Conservation (phyloP, 768 basidiomycete genomes). For the Ramaria sp. region DNA sequence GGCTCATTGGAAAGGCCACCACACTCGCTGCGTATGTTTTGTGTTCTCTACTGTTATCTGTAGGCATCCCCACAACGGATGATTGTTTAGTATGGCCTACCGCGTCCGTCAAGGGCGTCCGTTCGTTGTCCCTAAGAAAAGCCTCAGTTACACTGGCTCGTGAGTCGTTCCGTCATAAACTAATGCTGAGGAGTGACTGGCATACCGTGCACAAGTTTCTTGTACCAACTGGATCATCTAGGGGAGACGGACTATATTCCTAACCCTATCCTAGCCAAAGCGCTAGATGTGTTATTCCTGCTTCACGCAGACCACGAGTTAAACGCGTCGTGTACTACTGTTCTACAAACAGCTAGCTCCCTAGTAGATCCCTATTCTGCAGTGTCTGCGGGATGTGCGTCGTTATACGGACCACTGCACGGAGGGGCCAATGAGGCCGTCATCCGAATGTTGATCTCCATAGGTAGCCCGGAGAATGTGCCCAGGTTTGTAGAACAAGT, state of each 20-base stretch:
- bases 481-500: slow-evolving; percentile 80
- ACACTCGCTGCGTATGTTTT: slow-evolving; percentile 56
- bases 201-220: slow-evolving; percentile 38
- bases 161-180: slow-evolving; percentile 23
- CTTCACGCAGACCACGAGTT: slow-evolving; percentile 88
- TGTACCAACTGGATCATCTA: slow-evolving; percentile 86
- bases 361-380: slow-evolving; percentile 87
- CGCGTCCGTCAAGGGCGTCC: slow-evolving; percentile 84
- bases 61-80: background rate
- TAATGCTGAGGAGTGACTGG: background rate
- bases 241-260: slow-evolving; percentile 64
- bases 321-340: slow-evolving; percentile 78
- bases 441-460: slow-evolving; percentile 85
- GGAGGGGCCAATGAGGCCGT: slow-evolving; percentile 92
- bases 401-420: slow-evolving; percentile 71
- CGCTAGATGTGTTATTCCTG: slow-evolving; percentile 80
- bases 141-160: slow-evolving; percentile 79
- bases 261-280: slow-evolving; percentile 77
- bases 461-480: slow-evolving; percentile 81
- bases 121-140: slow-evolving; percentile 76
- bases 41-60: background rate
- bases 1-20: slow-evolving; percentile 76
- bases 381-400: slow-evolving; percentile 79
- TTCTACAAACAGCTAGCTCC: slow-evolving; percentile 80
- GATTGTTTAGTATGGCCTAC: slow-evolving; percentile 69